A percentile compares a stretch with the other conserved stretches of the same genome.
Conservation (phyloP, 129 eudicot species). For the Helichrysum umbraculigerum region DNA sequence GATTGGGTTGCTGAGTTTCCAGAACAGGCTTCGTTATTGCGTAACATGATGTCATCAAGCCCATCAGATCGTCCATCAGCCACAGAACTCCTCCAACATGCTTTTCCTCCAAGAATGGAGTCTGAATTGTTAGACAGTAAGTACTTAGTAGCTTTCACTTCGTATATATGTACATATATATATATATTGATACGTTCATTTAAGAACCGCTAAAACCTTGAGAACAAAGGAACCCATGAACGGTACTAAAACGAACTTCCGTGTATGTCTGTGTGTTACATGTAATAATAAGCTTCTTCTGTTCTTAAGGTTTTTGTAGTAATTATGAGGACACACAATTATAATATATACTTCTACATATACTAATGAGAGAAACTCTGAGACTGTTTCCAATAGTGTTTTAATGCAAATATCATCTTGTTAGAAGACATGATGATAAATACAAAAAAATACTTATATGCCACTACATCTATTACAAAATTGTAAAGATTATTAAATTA, state of each 20-base stretch:
- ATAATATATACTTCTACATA: neutral
- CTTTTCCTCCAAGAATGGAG: constrained; percentile 95
- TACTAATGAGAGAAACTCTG: neutral
- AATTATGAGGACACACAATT: no score
- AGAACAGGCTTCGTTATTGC: constrained; percentile 76
- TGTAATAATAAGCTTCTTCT: neutral
- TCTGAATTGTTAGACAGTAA: constrained; percentile 80
- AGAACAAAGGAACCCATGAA: no score
- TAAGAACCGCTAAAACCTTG: no score
- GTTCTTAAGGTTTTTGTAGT: neutral
- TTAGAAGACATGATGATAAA: neutral
- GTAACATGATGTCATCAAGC: constrained; percentile 75
- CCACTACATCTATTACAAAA: neutral
- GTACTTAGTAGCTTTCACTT: constrained; percentile 28
- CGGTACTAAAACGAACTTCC: neutral
- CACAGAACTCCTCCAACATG: constrained; percentile 82
- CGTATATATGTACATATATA: neutral
- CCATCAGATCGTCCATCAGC: constrained; percentile 98
- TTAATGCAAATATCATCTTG: neutral
- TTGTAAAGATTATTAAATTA: neutral
- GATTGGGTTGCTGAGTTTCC: constrained; percentile 85
- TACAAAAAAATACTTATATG: neutral
- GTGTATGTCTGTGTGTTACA: no score
- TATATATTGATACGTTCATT: neutral
- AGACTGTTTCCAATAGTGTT: neutral